Evolutionary conservation across 2,329 filamentous ascomycete species (phyloP).

Genomic region (Thielaviopsis populi): DNA sequence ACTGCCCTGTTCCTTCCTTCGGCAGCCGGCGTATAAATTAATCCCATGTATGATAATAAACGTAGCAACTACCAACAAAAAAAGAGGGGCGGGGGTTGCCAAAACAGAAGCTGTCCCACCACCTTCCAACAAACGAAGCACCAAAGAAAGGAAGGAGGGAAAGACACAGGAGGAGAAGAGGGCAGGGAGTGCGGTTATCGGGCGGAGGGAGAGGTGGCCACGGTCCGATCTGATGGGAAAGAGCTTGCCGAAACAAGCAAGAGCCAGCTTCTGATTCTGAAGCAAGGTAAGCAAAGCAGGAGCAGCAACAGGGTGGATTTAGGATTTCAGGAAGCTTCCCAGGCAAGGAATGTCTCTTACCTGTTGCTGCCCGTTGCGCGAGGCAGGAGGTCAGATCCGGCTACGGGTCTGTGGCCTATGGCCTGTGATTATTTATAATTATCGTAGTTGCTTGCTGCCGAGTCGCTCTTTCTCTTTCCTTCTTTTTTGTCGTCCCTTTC

Average conservation of each 20-base stretch:
- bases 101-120: not conserved
- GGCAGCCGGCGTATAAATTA: not conserved
- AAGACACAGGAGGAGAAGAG: not conserved
- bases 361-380: not conserved
- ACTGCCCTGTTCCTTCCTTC: not conserved
- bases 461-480: not conserved
- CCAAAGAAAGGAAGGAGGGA: not conserved
- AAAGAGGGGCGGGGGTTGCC: not conserved
- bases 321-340: not conserved
- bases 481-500: too few relatives aligned
- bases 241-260: constrained; percentile 8
- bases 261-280: constrained; percentile 6
- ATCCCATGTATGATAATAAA: not conserved
- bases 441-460: not conserved
- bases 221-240: not conserved
- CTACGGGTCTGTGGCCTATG: not conserved
- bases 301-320: not conserved
- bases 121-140: constrained; percentile 1
- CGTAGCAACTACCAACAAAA: not conserved
- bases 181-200: constrained; percentile 2
- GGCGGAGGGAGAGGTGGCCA: constrained; percentile 5
- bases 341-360: not conserved
- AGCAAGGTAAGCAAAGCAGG: not conserved
- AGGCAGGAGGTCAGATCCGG: not conserved
- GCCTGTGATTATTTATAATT: constrained; percentile 1